phyloP scores from a whole-genome alignment of 371 early-diverging fungal species.

The Coemansia sp. region DNA sequence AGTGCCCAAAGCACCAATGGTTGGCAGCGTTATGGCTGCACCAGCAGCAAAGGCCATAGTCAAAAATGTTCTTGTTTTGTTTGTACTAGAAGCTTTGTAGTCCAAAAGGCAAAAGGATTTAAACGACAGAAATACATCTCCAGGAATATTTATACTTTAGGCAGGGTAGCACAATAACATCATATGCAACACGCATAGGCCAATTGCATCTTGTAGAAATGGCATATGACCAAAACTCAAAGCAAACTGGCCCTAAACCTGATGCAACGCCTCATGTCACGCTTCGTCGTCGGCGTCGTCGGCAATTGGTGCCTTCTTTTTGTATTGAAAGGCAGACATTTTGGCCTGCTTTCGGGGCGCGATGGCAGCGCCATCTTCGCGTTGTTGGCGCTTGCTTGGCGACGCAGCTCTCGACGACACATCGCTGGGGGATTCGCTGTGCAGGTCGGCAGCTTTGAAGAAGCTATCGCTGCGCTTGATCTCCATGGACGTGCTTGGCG shows the following conservation, averaged over 20 bases:
- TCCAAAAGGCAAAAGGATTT: no score
- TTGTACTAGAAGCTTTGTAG: background rate
- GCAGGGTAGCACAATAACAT: no score
- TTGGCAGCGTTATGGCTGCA: constrained; percentile 45
- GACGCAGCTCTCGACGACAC: constrained; percentile 5
- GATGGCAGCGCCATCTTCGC: constrained; percentile 21
- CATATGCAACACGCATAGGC: constrained; percentile 2
- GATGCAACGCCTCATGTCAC: background rate
- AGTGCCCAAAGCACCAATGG: constrained; percentile 37
- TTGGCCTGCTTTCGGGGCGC: constrained; percentile 49
- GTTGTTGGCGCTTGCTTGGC: constrained; percentile 22
- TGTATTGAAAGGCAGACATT: constrained; percentile 18
- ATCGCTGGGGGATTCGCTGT: constrained; percentile 13
- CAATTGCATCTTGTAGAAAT: no score
- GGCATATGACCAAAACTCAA: background rate
- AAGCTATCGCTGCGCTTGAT: constrained; percentile 47
- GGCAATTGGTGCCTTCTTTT: background rate
- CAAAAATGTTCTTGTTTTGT: background rate
- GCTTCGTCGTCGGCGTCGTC: background rate
- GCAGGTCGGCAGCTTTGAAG: constrained; percentile 34
- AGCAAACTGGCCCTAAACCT: background rate
- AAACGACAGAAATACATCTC: no score
- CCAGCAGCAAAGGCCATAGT: constrained; percentile 49
- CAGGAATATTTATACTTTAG: no score
- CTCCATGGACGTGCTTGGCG: constrained; percentile 42